Evolutionary conservation across 2,329 filamentous ascomycete species (phyloP).

Genomic region (Epichloe amarillans): DNA sequence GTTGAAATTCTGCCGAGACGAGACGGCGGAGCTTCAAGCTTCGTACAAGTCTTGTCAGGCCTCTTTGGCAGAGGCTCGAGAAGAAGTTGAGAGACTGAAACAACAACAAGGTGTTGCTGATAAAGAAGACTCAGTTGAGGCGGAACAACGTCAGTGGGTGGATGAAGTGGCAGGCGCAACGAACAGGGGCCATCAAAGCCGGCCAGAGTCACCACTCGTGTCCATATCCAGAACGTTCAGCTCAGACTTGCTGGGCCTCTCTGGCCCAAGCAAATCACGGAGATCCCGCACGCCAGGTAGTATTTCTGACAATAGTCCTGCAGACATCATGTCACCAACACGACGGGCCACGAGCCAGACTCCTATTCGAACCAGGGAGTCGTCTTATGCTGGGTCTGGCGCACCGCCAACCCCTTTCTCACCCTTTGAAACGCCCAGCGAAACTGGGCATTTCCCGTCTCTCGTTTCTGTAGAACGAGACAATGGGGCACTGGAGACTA

Average conservation of each 20-base stretch:
- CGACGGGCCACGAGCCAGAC: constrained; percentile 40
- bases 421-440: constrained; percentile 28
- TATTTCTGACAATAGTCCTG: constrained; percentile 25
- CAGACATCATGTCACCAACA: constrained; percentile 25
- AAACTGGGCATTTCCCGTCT: constrained; percentile 21
- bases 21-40: constrained; percentile 48
- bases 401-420: constrained; percentile 29
- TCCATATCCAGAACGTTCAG: constrained; percentile 38
- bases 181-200: constrained; percentile 30
- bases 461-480: constrained; percentile 32
- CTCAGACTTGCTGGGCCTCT: constrained; percentile 37
- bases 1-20: constrained; percentile 42
- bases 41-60: constrained; percentile 54
- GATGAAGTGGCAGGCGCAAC: constrained; percentile 33
- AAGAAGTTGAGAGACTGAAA: constrained; percentile 35
- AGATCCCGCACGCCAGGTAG: constrained; percentile 32
- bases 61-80: constrained; percentile 41
- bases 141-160: constrained; percentile 19
- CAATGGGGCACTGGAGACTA: constrained; percentile 34
- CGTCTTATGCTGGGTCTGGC: constrained; percentile 24
- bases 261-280: constrained; percentile 23
- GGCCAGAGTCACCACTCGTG: constrained; percentile 42
- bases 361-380: constrained; percentile 25
- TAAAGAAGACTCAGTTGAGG: constrained; percentile 1
- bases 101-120: constrained; percentile 22